Evolutionary conservation across 306 rosid genomes (phyloP).

Genomic region (Medicago truncatula): MtrunA17r5.0-ANR NC_053045.1:1657501-1658000

Average conservation of each 20-base stretch:
- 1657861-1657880: slow-evolving; percentile 41
- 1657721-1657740: slow-evolving; percentile 9
- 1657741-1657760: slow-evolving; percentile 31
- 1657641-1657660: slow-evolving; percentile 12
- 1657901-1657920: slow-evolving; percentile 51
- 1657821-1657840: slow-evolving; percentile 28
- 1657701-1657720: neutral
- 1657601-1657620: slow-evolving; percentile 14
- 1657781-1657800: slow-evolving; percentile 13
- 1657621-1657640: slow-evolving; percentile 4
- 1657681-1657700: slow-evolving; percentile 27
- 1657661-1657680: neutral
- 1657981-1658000: slow-evolving; percentile 61
- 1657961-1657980: slow-evolving; percentile 83
- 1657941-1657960: slow-evolving; percentile 74
- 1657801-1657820: slow-evolving; percentile 29
- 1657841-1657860: slow-evolving; percentile 41
- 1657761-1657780: slow-evolving; percentile 7
- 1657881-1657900: slow-evolving; percentile 52
- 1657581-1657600: slow-evolving; percentile 11
- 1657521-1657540: slow-evolving; percentile 5
- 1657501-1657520: slow-evolving; percentile 7
- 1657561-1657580: slow-evolving; percentile 24
- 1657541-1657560: neutral
- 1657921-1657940: slow-evolving; percentile 59